Evolutionary conservation across 495 filamentous ascomycete species (phyloP).

Genomic region (Penicillium samsonianum): DNA sequence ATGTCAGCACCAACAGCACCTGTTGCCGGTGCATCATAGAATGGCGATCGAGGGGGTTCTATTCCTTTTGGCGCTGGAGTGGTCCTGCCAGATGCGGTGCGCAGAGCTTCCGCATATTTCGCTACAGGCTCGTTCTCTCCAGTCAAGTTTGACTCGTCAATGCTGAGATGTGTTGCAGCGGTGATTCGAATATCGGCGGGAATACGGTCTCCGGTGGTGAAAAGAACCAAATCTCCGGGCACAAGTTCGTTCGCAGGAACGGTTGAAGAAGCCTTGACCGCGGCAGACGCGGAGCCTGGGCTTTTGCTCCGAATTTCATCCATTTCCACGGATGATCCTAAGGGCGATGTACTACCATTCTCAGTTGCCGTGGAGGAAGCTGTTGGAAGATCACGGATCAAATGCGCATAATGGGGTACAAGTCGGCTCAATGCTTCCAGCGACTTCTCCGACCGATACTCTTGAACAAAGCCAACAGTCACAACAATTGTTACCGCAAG

Average conservation of each 20-base stretch:
- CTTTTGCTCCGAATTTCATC: slow-evolving; percentile 40
- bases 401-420: slow-evolving; percentile 90
- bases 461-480: slow-evolving; percentile 93
- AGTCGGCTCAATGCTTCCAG: slow-evolving; percentile 92
- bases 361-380: slow-evolving; percentile 24
- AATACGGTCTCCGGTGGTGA: slow-evolving; percentile 93
- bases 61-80: slow-evolving; percentile 28
- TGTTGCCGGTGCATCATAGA: slow-evolving; percentile 60
- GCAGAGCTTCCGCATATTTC: slow-evolving; percentile 68
- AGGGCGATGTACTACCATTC: slow-evolving; percentile 20
- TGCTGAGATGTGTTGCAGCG: slow-evolving; percentile 78
- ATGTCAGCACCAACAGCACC: slow-evolving; percentile 67
- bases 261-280: slow-evolving; percentile 74
- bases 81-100: slow-evolving; percentile 22
- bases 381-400: slow-evolving; percentile 63
- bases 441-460: slow-evolving; percentile 96
- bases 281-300: slow-evolving; percentile 46
- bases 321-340: slow-evolving; percentile 48
- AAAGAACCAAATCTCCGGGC: slow-evolving; percentile 86
- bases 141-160: slow-evolving; percentile 96
- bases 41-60: slow-evolving; percentile 54
- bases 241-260: slow-evolving; percentile 86
- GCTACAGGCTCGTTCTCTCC: slow-evolving; percentile 92
- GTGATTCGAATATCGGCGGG: slow-evolving; percentile 96
- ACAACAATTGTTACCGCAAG: slow-evolving; percentile 96